Evolutionary conservation across 2,329 filamentous ascomycete genomes (phyloP).

Genomic region (Penicillium sp.): DNA sequence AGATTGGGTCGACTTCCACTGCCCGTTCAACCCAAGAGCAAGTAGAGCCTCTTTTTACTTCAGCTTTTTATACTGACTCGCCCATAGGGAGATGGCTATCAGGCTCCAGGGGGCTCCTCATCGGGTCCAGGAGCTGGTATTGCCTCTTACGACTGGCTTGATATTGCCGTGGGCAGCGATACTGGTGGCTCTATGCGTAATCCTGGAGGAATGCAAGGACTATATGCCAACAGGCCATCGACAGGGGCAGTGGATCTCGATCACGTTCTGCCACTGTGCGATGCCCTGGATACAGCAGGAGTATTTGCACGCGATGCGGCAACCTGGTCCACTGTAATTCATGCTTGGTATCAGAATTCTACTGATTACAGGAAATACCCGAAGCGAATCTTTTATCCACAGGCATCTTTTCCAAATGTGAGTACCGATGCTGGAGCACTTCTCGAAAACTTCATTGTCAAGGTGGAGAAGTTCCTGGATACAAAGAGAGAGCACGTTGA

Average conservation of each 20-base stretch:
- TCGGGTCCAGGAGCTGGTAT: constrained; percentile 22
- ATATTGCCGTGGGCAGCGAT: constrained; percentile 21
- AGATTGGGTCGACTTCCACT: constrained; percentile 35
- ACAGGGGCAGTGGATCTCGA: constrained; percentile 18
- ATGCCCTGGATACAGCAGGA: constrained; percentile 28
- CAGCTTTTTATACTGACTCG: not conserved
- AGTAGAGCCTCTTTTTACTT: not conserved
- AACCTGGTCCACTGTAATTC: constrained; percentile 14
- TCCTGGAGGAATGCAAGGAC: constrained; percentile 25
- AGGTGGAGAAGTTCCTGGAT: constrained; percentile 24
- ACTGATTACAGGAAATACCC: constrained; percentile 23
- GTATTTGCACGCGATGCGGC: constrained; percentile 27
- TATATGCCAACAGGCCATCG: constrained; percentile 28
- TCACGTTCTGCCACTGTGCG: constrained; percentile 24
- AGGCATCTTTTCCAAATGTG: constrained; percentile 8
- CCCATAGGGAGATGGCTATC: constrained; percentile 33
- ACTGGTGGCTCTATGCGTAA: constrained; percentile 29
- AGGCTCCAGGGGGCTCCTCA: constrained; percentile 25
- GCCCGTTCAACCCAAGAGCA: constrained; percentile 36
- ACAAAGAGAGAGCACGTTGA: constrained; percentile 26
- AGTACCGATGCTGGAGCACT: constrained; percentile 22
- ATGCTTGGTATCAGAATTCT: constrained; percentile 19
- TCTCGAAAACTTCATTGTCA: constrained; percentile 21
- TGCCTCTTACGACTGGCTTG: constrained; percentile 34
- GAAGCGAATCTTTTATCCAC: constrained; percentile 11